A percentile compares a stretch with the other conserved stretches of the same genome.
Evolutionary conservation across 169 alveolate species (phyloP).

Genomic region (Cryptosporidium canis): DNA sequence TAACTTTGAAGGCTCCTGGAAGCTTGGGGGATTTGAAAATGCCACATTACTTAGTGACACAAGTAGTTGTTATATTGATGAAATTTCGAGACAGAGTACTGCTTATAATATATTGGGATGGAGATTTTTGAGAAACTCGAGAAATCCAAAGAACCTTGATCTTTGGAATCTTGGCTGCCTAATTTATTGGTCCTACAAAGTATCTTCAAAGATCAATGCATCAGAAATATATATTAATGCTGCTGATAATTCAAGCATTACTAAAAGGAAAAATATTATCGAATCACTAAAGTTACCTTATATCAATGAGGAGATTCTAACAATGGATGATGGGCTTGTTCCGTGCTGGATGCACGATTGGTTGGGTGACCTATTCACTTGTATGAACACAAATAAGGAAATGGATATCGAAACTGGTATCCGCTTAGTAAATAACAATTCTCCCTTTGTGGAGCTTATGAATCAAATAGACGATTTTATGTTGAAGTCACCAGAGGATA

Average conservation of each 20-base stretch:
- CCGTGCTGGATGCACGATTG: conserved; percentile 62
- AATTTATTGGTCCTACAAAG: conserved; percentile 60
- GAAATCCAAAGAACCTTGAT: conserved; percentile 56
- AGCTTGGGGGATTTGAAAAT: conserved; percentile 61
- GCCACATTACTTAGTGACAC: conserved; percentile 5
- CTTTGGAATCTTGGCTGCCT: conserved; percentile 57
- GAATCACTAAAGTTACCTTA: conserved; percentile 59
- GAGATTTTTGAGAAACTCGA: conserved; percentile 28
- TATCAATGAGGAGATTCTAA: conserved; percentile 21
- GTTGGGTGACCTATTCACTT: conserved; percentile 37
- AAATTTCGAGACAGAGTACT: conserved; percentile 39
- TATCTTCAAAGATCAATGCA: conserved; percentile 22
- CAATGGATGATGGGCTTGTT: conserved; percentile 17
- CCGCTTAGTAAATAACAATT: conserved; percentile 9
- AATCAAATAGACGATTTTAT: conserved; percentile 46
- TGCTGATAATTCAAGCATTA: background rate
- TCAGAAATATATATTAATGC: background rate
- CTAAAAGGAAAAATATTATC: background rate
- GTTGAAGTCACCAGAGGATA: conserved; percentile 37
- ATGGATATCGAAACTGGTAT: conserved; percentile 38
- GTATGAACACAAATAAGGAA: conserved; percentile 43
- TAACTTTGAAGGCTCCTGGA: conserved; percentile 63
- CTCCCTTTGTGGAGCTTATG: conserved; percentile 67
- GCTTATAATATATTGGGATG: conserved; percentile 66
- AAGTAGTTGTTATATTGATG: conserved; percentile 37